phyloP scores from a whole-genome alignment of 2,329 filamentous ascomycete species.

The Epichloe sibirici region DNA sequence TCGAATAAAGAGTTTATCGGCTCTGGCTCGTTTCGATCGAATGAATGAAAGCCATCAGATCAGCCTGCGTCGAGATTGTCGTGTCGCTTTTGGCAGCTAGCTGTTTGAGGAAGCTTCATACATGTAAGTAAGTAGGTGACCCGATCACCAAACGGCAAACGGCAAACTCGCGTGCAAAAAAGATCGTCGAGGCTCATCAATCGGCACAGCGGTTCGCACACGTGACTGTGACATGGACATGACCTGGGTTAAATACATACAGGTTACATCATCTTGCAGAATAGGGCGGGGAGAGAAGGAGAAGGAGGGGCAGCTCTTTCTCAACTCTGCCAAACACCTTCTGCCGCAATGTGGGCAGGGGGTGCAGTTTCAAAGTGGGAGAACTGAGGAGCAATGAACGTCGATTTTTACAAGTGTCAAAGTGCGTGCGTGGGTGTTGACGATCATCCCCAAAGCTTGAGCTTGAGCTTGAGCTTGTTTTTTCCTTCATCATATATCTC shows the following conservation, averaged over 20 bases:
- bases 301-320: too few relatives aligned
- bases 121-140: not conserved
- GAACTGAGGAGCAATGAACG: not conserved
- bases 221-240: not conserved
- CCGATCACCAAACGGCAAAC: not conserved
- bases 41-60: not conserved
- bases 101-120: not conserved
- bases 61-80: too few relatives aligned
- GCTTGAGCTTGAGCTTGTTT: not conserved
- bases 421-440: not conserved
- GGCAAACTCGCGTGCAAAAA: not conserved
- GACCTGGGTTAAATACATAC: too few relatives aligned
- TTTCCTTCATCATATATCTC: not conserved
- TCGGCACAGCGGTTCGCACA: not conserved
- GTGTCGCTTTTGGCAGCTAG: too few relatives aligned
- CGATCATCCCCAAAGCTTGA: not conserved
- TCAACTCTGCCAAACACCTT: too few relatives aligned
- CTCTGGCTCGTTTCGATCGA: not conserved
- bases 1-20: too few relatives aligned
- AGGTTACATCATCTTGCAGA: too few relatives aligned
- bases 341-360: too few relatives aligned
- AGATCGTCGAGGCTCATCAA: not conserved
- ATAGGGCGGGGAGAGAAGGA: too few relatives aligned
- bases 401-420: not conserved
- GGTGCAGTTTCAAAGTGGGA: constrained; percentile 1